Evolutionary conservation across 495 filamentous ascomycete genomes (phyloP), one percentile per base, ranked within the genome.

Genomic region (Chaetomium cochliodes): DNA sequence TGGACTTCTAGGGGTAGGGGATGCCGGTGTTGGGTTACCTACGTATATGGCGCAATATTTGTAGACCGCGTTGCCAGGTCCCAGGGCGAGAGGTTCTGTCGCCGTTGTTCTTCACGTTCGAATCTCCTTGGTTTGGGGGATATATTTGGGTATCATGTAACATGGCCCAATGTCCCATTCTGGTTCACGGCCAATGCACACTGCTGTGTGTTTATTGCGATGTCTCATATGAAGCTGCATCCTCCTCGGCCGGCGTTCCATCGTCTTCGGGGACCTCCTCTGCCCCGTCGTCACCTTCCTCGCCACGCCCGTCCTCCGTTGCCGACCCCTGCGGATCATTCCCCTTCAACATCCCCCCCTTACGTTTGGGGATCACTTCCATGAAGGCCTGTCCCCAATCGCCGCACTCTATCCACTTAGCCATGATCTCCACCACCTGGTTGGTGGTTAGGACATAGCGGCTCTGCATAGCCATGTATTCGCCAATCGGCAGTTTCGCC

Each of bases 401-500:
- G 0, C 89, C 88, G 30, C 83, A 81, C 67, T 96, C 91, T 60
- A 99, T 69, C 91, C 94, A 99, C 64, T 87, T 85, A 33, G 94
- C 72, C 90, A 99, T 97, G 65, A 99, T 98, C 74, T 98, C 94
- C 49, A 90, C 82, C 0, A 99, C 94, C 71, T 99, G 94, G 70
- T 98, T 98, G 15, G 92, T 96, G 7, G 92, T 86, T 50, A 99
- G 76, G 3, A 99, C 89, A 62, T 85, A 84, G 16, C 94, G 86
- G 63, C 87, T 90, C 30, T 86, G 78, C 92, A 99, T 96, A 58
- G 89, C 81, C 81, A 99, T 88, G 68, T 89, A 98, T 20, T 98
- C 86, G 2, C 92, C 90, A 70, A 99, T 97, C 0, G 94, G 94
- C 25, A 99, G 73, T 74, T 90, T 93, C 0, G 93, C 94, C 0